Evolutionary conservation across 257 asterid genomes (phyloP).

Genomic region (Parsonsia alboflavescens): DNA sequence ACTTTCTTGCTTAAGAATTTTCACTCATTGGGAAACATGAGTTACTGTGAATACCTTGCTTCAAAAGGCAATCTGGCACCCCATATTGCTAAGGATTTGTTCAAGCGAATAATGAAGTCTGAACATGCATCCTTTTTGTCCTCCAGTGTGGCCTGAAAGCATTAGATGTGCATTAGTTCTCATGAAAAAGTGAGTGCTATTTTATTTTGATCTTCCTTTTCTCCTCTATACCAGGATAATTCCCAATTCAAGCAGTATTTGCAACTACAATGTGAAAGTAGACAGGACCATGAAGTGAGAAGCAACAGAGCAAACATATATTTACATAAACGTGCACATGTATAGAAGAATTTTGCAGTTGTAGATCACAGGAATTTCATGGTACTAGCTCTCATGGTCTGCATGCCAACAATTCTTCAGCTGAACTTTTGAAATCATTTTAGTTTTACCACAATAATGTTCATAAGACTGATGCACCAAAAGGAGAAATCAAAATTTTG

Average conservation of each 20-base stretch:
- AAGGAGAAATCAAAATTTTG: slow-evolving; percentile 5
- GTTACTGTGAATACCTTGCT: slow-evolving; percentile 55
- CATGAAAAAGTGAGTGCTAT: neutral
- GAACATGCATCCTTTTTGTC: slow-evolving; percentile 57
- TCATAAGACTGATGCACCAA: slow-evolving; percentile 1
- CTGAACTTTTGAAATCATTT: slow-evolving; percentile 1
- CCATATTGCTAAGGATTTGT: slow-evolving; percentile 75
- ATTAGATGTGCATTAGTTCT: slow-evolving; percentile 17
- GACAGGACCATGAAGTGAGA: neutral
- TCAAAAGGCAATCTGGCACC: slow-evolving; percentile 59
- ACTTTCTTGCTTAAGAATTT: neutral
- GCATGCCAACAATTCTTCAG: neutral
- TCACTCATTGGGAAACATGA: neutral
- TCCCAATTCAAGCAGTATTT: neutral
- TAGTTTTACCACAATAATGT: neutral
- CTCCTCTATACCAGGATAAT: neutral
- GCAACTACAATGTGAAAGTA: too few species aligned
- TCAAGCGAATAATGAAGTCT: slow-evolving; percentile 61
- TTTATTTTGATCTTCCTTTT: neutral
- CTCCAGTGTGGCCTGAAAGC: slow-evolving; percentile 66
- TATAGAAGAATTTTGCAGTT: neutral
- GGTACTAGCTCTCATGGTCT: neutral
- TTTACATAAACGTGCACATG: neutral
- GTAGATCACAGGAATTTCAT: neutral
- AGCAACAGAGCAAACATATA: neutral